Evolutionary conservation across 148 eudicot genomes (phyloP), one percentile per base, ranked within the genome.

Genomic region (Rhododendron williamsianum): DNA sequence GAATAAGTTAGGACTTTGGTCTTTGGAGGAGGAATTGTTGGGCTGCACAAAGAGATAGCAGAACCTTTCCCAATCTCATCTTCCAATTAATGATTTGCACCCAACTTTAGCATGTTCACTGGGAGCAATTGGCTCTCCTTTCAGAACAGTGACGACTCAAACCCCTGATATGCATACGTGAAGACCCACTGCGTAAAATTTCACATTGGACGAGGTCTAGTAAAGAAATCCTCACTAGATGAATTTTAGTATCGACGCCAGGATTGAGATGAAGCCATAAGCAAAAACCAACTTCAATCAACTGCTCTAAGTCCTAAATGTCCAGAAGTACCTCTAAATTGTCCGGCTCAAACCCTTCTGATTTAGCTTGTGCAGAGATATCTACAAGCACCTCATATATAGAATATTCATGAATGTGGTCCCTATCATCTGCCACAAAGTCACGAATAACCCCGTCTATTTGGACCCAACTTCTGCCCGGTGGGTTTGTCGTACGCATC

Each of bases 391-490:
- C 71, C 78, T 90, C 86, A 84, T 87, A 87, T 27, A 93, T 87
- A 48, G 82, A 82, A 46, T 51, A 6, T 30, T 85, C 84, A 77
- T 83, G 86, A 87, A 86, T 87, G 43, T 92, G 92, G 85, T 80
- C 76, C 82, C 74, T 36, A 38, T 92, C 94, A 73, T 84, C 90
- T 13, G 90, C 90, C 76, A 89, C 9, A 86, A 94, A 93, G 19
- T 92, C 91, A 84, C 90, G 92, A 58, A 89, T 71, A 25, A 30
- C 85, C 79, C 89, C 94, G 83, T 88, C 87, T 77, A 89, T 86
- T 84, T 92, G 91, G 58, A 93, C 83, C 91, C 93, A 92, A 86
- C 94, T 94, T 85, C 88, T 81, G 8, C 98, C 94, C 1, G 85
- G 82, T 67, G 90, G 77, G 88, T 92, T 91, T 58, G 76, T 86